Evolutionary conservation across 139 green algal species (phyloP).

Genomic region (Parachlorella kessleri): DNA sequence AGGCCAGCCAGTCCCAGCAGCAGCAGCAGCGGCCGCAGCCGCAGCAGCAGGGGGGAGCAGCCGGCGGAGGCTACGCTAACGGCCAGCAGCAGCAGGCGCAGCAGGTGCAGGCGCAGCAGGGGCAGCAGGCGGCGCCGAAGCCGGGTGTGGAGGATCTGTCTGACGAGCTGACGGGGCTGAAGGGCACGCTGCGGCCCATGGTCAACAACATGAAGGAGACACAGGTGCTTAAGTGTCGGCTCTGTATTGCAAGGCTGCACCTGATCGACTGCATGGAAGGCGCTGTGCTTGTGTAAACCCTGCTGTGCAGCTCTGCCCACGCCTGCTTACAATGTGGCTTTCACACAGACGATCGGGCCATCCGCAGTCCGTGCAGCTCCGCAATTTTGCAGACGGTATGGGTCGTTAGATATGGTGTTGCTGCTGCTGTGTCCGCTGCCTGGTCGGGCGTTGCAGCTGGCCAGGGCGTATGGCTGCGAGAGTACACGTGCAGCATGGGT

Average conservation of each 20-base stretch:
- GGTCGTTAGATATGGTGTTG: neutral
- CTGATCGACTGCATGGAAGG: no score
- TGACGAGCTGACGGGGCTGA: slow-evolving; percentile 5
- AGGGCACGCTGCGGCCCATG: slow-evolving; percentile 8
- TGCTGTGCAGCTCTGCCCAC: neutral
- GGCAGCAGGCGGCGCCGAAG: neutral
- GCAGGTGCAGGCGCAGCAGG: neutral
- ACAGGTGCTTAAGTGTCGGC: neutral
- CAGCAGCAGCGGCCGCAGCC: slow-evolving; percentile 8
- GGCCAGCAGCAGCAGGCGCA: neutral
- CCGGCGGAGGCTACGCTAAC: neutral
- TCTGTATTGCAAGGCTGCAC: no score
- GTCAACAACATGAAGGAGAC: neutral
- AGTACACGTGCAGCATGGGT: no score
- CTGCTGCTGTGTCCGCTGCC: neutral
- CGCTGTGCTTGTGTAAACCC: neutral
- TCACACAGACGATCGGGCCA: no score
- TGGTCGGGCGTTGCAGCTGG: no score
- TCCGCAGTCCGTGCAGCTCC: no score
- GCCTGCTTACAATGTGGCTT: no score
- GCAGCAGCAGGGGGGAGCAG: neutral
- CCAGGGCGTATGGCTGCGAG: no score
- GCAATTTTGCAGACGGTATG: no score
- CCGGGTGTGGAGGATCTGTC: slow-evolving; percentile 12
- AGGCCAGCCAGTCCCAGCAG: neutral